Conservation (phyloP, 2,329 filamentous ascomycete genomes). For the Sordariomycetes sp. region DNA sequence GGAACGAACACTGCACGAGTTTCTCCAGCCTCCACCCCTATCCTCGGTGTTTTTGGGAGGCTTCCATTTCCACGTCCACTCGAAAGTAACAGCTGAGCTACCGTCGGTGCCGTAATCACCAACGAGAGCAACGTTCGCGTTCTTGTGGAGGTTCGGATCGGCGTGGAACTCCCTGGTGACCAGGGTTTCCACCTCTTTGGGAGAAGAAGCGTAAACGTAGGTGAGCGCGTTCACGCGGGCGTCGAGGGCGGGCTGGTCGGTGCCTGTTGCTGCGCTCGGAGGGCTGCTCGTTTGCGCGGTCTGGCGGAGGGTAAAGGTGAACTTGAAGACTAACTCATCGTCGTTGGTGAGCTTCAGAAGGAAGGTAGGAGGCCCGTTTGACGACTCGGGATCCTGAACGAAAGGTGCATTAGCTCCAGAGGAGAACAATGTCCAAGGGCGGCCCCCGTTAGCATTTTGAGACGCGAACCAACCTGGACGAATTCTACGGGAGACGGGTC, state of each 20-base stretch:
- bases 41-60: slow-evolving; percentile 77
- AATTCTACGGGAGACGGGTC: slow-evolving; percentile 78
- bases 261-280: slow-evolving; percentile 38
- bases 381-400: slow-evolving; percentile 63
- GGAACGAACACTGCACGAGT: slow-evolving; percentile 69
- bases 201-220: slow-evolving; percentile 79
- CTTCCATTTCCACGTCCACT: slow-evolving; percentile 96
- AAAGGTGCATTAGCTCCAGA: neutral
- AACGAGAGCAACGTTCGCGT: slow-evolving; percentile 89
- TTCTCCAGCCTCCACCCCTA: slow-evolving; percentile 85
- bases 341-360: slow-evolving; percentile 81
- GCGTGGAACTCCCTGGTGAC: slow-evolving; percentile 94
- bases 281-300: slow-evolving; percentile 15
- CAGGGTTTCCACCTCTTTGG: slow-evolving; percentile 82
- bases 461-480: slow-evolving; percentile 61
- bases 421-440: neutral
- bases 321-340: slow-evolving; percentile 87
- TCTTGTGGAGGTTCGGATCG: slow-evolving; percentile 95
- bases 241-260: slow-evolving; percentile 42
- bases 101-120: slow-evolving; percentile 82
- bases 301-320: slow-evolving; percentile 72
- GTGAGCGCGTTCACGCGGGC: slow-evolving; percentile 82
- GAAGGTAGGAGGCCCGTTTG: slow-evolving; percentile 52
- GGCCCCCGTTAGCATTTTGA: slow-evolving; percentile 4
- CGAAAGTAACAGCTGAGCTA: slow-evolving; percentile 74